Base-by-base conservation (phyloP, 257 asterid species). In the Salvia miltiorrhiza region DNA sequence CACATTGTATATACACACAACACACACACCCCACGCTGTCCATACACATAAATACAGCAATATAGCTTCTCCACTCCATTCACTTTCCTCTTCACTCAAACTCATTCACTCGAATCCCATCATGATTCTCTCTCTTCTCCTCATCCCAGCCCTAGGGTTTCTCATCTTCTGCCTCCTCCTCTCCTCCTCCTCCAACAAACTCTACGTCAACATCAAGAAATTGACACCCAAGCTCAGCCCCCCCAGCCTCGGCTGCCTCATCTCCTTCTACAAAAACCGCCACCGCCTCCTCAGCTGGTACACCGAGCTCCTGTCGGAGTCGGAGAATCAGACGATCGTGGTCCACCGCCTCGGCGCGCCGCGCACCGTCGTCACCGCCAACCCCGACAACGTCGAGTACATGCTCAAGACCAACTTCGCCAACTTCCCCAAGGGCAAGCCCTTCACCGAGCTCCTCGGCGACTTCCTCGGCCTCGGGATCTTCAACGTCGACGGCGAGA, bases 391-490 rank as follows among this genome's bases (percentile, higher is more conserved):
- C 70, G 88, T 88, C 0, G 88, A 88, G 44, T 78, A 88, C 39
- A 84, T 88, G 5, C 73, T 88, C 2, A 85, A 79, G n/a, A 60
- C 87, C 2, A 80, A 88, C 10, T 88, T 86, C 55, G 39, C 73
- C 24, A 88, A 88, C 73, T 88, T 82, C 7, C 92, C 90, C 0
- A 88, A 88, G 37, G 95, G 92, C 4, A 76, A 77, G 14, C 83
- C 85, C 0, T 88, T 85, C 32, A 79, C 86, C 0, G 82, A 80
- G 0, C 23, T 81, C 11, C 77, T 86, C 9, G 87, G 88, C 0
- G 92, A 88, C 23, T 85, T 88, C 72, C 79, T 88, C 1, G 92
- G 95, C 0, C 37, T 69, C n/a, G 95, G 90, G n/a, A 86, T 85
- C 1, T 85, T 88, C 77, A 88, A 86, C 72, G 85, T 76, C 0